These are phyloP conservation scores for Platanus orientalis DNA, from an alignment of 164 flowering plant species.

Conservation along the genomic window DNA sequence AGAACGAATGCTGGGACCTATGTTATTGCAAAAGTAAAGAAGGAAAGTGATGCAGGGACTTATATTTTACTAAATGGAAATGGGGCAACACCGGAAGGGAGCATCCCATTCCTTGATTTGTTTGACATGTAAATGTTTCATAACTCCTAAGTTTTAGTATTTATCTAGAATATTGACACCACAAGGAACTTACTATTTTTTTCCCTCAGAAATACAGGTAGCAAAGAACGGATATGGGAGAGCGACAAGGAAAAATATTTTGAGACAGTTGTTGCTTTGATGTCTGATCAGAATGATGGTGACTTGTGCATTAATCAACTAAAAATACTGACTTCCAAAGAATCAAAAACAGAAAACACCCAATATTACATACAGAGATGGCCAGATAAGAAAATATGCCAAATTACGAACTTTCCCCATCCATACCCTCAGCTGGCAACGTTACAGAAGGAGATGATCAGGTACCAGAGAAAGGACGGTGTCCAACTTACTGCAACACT, in stretches of 20 bases:
- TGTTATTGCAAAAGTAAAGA: constrained; percentile 79
- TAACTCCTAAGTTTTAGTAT: constrained; percentile 1
- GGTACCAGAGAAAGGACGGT: constrained; percentile 90
- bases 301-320: constrained; percentile 60
- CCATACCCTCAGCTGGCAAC: constrained; percentile 93
- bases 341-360: constrained; percentile 93
- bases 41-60: constrained; percentile 61
- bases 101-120: constrained; percentile 91
- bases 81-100: constrained; percentile 97
- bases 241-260: constrained; percentile 85
- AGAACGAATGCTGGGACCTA: constrained; percentile 82
- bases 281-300: constrained; percentile 86
- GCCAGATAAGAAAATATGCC: constrained; percentile 67
- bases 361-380: constrained; percentile 71
- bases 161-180: not conserved
- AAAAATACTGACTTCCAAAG: constrained; percentile 84
- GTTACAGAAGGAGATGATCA: constrained; percentile 91
- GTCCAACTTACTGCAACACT: constrained; percentile 96
- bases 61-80: constrained; percentile 77
- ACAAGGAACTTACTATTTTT: constrained; percentile 21
- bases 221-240: constrained; percentile 93
- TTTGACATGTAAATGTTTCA: constrained; percentile 76
- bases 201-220: constrained; percentile 71
- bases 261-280: constrained; percentile 85
- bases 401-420: constrained; percentile 87